These are phyloP conservation scores for Yarrowia hollandica DNA, from an alignment of 805 yeast genomes.

Conservation along the genomic window DNA sequence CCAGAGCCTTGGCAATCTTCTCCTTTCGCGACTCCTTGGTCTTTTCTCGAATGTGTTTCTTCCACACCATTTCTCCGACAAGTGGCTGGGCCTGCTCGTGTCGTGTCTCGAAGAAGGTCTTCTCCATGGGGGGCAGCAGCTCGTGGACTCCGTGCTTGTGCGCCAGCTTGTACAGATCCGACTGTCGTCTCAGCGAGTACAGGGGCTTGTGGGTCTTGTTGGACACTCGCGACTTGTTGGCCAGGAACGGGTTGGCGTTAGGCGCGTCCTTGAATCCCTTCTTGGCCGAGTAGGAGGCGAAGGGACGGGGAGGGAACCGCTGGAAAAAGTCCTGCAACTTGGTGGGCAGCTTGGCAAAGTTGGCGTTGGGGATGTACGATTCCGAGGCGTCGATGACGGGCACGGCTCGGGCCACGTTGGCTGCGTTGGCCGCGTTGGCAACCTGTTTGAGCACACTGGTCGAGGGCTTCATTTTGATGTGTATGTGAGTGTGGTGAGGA, in stretches of 20 bases:
- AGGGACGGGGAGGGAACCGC: slow-evolving; percentile 83
- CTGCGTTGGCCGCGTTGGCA: slow-evolving; percentile 11
- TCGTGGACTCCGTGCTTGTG: slow-evolving; percentile 76
- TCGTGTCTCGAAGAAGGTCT: slow-evolving; percentile 77
- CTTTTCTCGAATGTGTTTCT: slow-evolving; percentile 18
- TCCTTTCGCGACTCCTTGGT: slow-evolving; percentile 55
- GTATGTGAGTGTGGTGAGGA: neutral
- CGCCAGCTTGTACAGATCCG: slow-evolving; percentile 81
- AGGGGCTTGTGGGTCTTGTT: slow-evolving; percentile 74
- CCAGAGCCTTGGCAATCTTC: slow-evolving; percentile 63
- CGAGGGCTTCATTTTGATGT: slow-evolving; percentile 7
- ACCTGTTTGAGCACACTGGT: neutral
- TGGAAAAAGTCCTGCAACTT: slow-evolving; percentile 72
- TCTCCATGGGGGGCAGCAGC: slow-evolving; percentile 68
- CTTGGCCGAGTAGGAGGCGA: slow-evolving; percentile 59
- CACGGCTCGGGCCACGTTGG: neutral
- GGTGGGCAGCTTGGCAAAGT: slow-evolving; percentile 63
- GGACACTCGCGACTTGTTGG: slow-evolving; percentile 81
- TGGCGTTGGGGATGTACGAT: slow-evolving; percentile 35
- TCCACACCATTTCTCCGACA: slow-evolving; percentile 51
- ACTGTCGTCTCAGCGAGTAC: slow-evolving; percentile 77
- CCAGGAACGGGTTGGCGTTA: slow-evolving; percentile 81
- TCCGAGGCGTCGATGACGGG: slow-evolving; percentile 7
- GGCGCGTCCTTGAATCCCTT: slow-evolving; percentile 67
- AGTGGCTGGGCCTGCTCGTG: slow-evolving; percentile 66